Base-by-base conservation (phyloP, 2,329 filamentous ascomycete species). In the Phialocephala sp. region DNA sequence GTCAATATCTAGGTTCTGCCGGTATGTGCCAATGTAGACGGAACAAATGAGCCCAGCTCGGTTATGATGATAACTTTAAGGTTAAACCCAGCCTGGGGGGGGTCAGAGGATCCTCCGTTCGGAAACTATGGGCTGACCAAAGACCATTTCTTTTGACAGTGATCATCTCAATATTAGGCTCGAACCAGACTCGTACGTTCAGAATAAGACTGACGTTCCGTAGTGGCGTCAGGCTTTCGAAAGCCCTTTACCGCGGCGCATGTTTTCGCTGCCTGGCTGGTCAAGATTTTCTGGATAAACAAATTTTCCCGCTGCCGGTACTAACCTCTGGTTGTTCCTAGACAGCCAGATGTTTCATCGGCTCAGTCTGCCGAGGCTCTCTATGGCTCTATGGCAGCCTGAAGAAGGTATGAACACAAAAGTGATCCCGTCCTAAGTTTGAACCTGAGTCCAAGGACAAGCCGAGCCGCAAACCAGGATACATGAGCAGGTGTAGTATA, bases 1-100 rank as follows among this genome's bases (percentile, higher is more conserved):
- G 37, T 50, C 36, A 59, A 63, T 59, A 37, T 63, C 11, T 50
- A 54, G 18, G 18, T 47, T 58, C 43, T 63, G 55, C 55, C 61
- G 56, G 54, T 52, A 59, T 47, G n/a, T 59, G 43, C 27, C 24
- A 54, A 54, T 35, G 50, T 35, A 54, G 50, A 20, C 18, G 43
- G 43, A 12, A 59, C 57, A n/a, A 52, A 63, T 56, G 41, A 35
- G 45, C 22, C 12, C 50, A 18, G 24, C 24, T 54, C 50, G 50
- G 50, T 35, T 54, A 12, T 27, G 24, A 27, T 32, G 8, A 54
- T 27, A 32, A 54, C 50, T 54, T 35, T 43, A 36, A 57, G 60
- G 50, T 62, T 62, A 57, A 62, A 57, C 37, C n/a, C 52, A 55
- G 24, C 22, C 24, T 5, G 24, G 22, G 8, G 8, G 20, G 11